Base-by-base conservation (phyloP, 2,329 filamentous ascomycete genomes). In the Monilinia fructigena region DNA sequence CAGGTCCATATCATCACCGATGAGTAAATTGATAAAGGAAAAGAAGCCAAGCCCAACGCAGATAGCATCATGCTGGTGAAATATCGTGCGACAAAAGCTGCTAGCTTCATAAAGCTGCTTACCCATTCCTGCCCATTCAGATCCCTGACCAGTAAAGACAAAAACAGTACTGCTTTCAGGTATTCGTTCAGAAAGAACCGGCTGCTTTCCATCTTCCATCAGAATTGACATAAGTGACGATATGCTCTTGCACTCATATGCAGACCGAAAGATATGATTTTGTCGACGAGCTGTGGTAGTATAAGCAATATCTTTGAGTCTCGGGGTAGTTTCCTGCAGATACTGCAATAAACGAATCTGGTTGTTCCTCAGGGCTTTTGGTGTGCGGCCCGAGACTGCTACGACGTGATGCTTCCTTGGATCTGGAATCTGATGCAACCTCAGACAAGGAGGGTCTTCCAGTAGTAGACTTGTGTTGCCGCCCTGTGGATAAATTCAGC, bases 311-410 rank as follows among this genome's bases (percentile, higher is more conserved):
- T 74, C 71, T 26, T 67, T 45, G 23, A 76, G 63, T 26, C 66
- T 66, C 10, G 69, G 67, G 26, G 67, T 54, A 31, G 72, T 68
- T 48, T 72, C 69, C 20, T 71, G 66, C n/a, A 75, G 42, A 53
- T 70, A 73, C 2, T 65, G 45, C 14, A 72, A 40, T 4, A 74
- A 56, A 18, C 68, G 67, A 10, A 69, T 55, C 20, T 67, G 62
- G 54, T 75, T 75, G 26, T 68, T 40, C 20, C 68, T 66, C 58
- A 75, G 66, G 1, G 73, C 69, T 42, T 67, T 67, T 48, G 68
- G 65, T 10, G 70, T 72, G 66, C 74, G 74, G 1, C 89, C 89
- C 4, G 82, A 82, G 11, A 84, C 73, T 11, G 80, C 72, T 11
- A 85, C 75, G 4, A 80, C 70, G 53, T 84, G 80, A 8, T 74